Base-by-base conservation (phyloP, 2,329 filamentous ascomycete genomes). In the Alternaria solani region DNA sequence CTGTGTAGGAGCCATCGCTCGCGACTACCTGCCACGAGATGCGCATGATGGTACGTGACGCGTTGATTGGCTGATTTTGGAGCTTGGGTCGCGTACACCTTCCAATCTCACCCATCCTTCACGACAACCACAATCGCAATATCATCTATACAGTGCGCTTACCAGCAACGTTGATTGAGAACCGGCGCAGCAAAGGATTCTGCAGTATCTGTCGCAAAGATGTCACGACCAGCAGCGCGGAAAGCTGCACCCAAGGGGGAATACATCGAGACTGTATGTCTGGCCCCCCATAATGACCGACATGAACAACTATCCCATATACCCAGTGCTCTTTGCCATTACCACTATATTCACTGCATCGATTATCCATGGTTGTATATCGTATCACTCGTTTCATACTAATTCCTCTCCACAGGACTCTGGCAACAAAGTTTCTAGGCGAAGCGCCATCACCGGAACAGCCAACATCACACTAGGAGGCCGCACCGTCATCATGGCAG, bases 381-480 rank as follows among this genome's bases (percentile, higher is more conserved):
- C 14, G 32, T 16, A 14, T 16, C 14, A 36, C 44, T 41, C 42
- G 5, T 34, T 34, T 34, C 3, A 16, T 9, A 34, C 20, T 28
- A 41, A 23, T 25, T 18, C 16, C 18, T 36, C 18, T 9, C 34
- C 25, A 11, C 34, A 96, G 94, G 94, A 98, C 81, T 97, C 94
- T 3, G 95, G 95, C 68, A 99, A 99, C 86, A 98, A 98, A 83
- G 95, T 99, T 73, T 94, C 94, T 39, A 92, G 95, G 68, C 93
- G 93, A 69, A 92, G 93, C 63, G 89, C 91, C 76, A 92, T 99
- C 70, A 91, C 96, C 74, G 95, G 95, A 72, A 97, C 94, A 23
- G 93, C 96, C 71, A 96, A 98, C 81, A 98, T 99, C 81, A 97
- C 97, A 80, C 90, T 99, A 2, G 95, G 93, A 69, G 95, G 95